A percentile compares a stretch with the other conserved stretches of the same genome.
Evolutionary conservation across 2,329 filamentous ascomycete genomes (phyloP).

Genomic region (Paecilomyces variotii): DNA sequence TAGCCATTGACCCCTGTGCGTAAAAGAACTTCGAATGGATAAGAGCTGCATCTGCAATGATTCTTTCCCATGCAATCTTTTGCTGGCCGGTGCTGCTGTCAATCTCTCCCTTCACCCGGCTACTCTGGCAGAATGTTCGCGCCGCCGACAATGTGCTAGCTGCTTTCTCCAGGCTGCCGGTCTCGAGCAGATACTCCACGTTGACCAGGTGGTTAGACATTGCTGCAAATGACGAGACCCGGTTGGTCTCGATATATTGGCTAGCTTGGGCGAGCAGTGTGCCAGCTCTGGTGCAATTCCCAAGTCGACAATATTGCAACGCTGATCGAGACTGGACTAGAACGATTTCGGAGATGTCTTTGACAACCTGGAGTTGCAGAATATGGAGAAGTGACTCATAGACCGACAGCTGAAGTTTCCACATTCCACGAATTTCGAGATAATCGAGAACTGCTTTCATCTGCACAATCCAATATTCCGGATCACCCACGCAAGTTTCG

Average conservation of each 20-base stretch:
- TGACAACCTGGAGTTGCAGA: slow-evolving; percentile 36
- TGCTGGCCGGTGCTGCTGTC: slow-evolving; percentile 28
- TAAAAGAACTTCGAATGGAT: slow-evolving; percentile 59
- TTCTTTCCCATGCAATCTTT: slow-evolving; percentile 42
- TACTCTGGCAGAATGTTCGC: slow-evolving; percentile 23
- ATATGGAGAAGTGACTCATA: slow-evolving; percentile 43
- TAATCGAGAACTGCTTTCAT: slow-evolving; percentile 49
- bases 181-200: slow-evolving; percentile 64
- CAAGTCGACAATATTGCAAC: slow-evolving; percentile 51
- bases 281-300: slow-evolving; percentile 52
- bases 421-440: slow-evolving; percentile 49
- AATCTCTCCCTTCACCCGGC: slow-evolving; percentile 20
- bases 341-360: slow-evolving; percentile 32
- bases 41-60: slow-evolving; percentile 53
- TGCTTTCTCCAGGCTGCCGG: slow-evolving; percentile 58
- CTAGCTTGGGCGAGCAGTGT: slow-evolving; percentile 53
- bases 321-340: slow-evolving; percentile 41
- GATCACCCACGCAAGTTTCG: slow-evolving; percentile 41
- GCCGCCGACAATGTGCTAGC: slow-evolving; percentile 25
- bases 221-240: slow-evolving; percentile 37
- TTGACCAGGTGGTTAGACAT: slow-evolving; percentile 60
- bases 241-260: slow-evolving; percentile 34
- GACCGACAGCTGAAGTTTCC: slow-evolving; percentile 41
- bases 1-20: slow-evolving; percentile 41
- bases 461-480: slow-evolving; percentile 42